Evolutionary conservation across 2,329 filamentous ascomycete genomes (phyloP), one percentile per base, ranked within the genome.

Genomic region (Neopestalotiopsis rosae): DNA sequence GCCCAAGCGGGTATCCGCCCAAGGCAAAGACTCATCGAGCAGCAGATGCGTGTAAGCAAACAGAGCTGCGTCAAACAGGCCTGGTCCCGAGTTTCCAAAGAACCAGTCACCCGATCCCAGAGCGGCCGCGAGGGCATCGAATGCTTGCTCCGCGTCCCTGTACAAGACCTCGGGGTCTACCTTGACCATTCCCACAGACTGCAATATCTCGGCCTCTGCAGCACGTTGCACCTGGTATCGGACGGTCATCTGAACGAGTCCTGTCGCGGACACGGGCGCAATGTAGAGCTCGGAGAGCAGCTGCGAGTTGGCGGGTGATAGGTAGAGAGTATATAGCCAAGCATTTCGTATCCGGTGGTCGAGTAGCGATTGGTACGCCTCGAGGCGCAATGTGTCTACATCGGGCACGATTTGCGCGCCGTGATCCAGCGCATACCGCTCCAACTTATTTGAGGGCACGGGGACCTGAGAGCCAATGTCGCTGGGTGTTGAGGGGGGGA

Each of bases 11-110:
- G 86, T 86, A 68, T 93, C 89, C 69, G 82, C 83, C 92, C 93
- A 95, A 1, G 81, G 83, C 72, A 94, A 71, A 7, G 70, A 70
- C 75, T 90, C 86, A 69, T 92, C 89, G 65, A 97, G 81, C 66
- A 98, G 84, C 65, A 97, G 83, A 79, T 97, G 90, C 0, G 93
- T 95, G 80, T 98, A 99, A 3, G 94, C 91, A 81, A 98, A 98
- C 2, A 98, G 89, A 67, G 89, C 90, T 6, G 95, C 95, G 81
- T 99, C 96, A 74, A 98, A 95, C 30, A 95, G 77, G 0, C 90
- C 89, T 0, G 95, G 94, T 77, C 38, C 79, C 65, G 68, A 79
- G 77, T 70, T 75, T 30, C 77, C 83, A 68, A 88, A 88, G 77
- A 89, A 89, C 85, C 85, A 89, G 7, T 67, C 73, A 1, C 77